A percentile compares a stretch with the other conserved stretches of the same genome.
These are phyloP conservation scores for Podaxis rugospora DNA, from an alignment of 768 basidiomycete genomes.

Conservation along the genomic window DNA sequence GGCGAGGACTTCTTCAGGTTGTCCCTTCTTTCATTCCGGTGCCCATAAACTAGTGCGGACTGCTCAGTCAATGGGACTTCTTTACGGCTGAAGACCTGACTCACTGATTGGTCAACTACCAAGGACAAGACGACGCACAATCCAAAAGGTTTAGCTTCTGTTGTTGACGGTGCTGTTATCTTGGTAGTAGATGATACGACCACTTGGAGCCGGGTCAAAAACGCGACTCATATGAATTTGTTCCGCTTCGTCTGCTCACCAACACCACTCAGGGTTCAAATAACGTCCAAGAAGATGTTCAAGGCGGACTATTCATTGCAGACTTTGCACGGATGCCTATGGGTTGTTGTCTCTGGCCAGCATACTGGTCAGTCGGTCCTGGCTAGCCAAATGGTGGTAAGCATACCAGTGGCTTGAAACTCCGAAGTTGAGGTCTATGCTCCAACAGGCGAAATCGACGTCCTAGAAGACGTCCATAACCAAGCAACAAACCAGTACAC, in stretches of 20 bases:
- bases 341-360: constrained; percentile 65
- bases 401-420: constrained; percentile 7
- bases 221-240: constrained; percentile 43
- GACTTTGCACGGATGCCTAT: constrained; percentile 69
- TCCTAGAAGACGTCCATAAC: constrained; percentile 69
- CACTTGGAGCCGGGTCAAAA: constrained; percentile 42
- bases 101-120: constrained; percentile 62
- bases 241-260: not conserved
- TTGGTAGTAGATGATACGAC: constrained; percentile 61
- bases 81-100: constrained; percentile 65
- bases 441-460: constrained; percentile 57
- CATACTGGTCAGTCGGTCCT: constrained; percentile 47
- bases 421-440: not conserved
- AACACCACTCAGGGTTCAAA: constrained; percentile 51
- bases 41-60: not conserved
- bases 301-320: constrained; percentile 70
- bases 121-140: constrained; percentile 41
- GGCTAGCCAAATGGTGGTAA: constrained; percentile 47
- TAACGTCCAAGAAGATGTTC: constrained; percentile 58
- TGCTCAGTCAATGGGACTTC: constrained; percentile 59
- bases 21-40: constrained; percentile 14
- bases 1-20: constrained; percentile 63
- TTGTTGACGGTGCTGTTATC: constrained; percentile 50
- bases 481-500: constrained; percentile 58
- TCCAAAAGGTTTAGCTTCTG: constrained; percentile 52